Evolutionary conservation across 306 rosid genomes (phyloP), one percentile per base, ranked within the genome.

Genomic region (Prunus mongolica): DNA sequence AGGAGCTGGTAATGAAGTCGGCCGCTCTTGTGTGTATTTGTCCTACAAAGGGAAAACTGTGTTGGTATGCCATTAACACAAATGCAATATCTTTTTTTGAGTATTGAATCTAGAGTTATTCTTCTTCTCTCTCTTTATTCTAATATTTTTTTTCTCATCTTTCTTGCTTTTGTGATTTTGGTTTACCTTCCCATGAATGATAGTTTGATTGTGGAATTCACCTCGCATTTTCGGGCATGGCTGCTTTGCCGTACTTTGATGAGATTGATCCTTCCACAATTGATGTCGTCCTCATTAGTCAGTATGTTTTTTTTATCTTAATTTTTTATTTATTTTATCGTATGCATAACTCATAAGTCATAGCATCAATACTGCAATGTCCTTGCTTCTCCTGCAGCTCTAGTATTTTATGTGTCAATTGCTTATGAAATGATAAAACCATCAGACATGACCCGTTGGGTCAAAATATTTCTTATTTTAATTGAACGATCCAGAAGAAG

Each of bases 151-250:
- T 34, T 25, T 9, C 41, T 34, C 41, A 34, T 57, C 11, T 34
- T 50, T 27, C 6, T 41, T 18, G 73, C 11, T 20, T 69, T 80
- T 73, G 51, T 46, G 51, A 51, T 74, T 70, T 25, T 54, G 27
- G 80, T 71, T 19, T 8, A 13, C 11, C 69, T 65, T 32, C 14
- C 49, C 8, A 19, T 65, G 49, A 65, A 49, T 67, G 25, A 12
- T 65, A 89, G 93, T 95, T 95, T 58, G 99, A 95, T 69, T 95
- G 99, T 77, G 99, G 99, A n/a, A 95, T 95, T 12, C 97, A 93
- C 71, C 98, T 91, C 0, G 97, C 87, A 49, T 95, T 88, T 60
- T 95, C 92, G 2, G 97, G 98, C 71, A 92, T 94, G 98, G 98
- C 98, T 52, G 97, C 97, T 54, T 85, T 94, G 79, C 98, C 98